Base-by-base conservation (phyloP, 2,329 filamentous ascomycete genomes). In the Xylaria sp. region DNA sequence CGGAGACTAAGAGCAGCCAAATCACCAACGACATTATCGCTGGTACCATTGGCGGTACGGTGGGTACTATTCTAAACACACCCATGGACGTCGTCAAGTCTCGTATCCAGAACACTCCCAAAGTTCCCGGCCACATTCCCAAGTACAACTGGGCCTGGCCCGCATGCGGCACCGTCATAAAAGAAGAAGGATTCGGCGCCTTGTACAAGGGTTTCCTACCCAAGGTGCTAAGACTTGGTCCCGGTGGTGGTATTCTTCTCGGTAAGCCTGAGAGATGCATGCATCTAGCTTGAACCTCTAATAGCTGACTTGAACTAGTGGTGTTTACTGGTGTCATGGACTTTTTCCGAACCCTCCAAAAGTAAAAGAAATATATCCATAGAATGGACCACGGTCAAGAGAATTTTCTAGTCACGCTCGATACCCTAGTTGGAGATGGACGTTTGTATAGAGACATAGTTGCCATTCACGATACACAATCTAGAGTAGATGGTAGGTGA, bases 71-170 rank as follows among this genome's bases (percentile, higher is more conserved):
- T 42, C 76, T 98, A 67, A 99, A 99, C 84, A 98, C 94, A 2
- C 71, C 71, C 3, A 71, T 73, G 70, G 71, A 73, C 31, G 71
- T 73, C 15, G 94, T 98, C 81, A 99, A 99, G 87, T 96, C 92
- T 69, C 90, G 95, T 67, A 99, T 99, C 70, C 95, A 99, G 80
- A 99, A 99, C 81, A 92, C 87, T 59, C 84, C 91, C 69, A 94
- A 91, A 83, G 82, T 96, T 40, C 77, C 90, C n/a, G 95, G 95
- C 4, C 83, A 86, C 57, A 80, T 88, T 21, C 92, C 92, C 75
- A 99, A 99, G 85, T 99, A 99, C 83, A 97, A 98, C 86, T 99
- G 95, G 95, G 95, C 95, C 33, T 97, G 89, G 87, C 92, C 92
- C 49, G 89, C 92, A 21, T 83, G 97, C 53, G 89, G 86, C 60